Base-by-base conservation (phyloP, 352 stramenopile genomes). In the Lagenidium sp. region DNA sequence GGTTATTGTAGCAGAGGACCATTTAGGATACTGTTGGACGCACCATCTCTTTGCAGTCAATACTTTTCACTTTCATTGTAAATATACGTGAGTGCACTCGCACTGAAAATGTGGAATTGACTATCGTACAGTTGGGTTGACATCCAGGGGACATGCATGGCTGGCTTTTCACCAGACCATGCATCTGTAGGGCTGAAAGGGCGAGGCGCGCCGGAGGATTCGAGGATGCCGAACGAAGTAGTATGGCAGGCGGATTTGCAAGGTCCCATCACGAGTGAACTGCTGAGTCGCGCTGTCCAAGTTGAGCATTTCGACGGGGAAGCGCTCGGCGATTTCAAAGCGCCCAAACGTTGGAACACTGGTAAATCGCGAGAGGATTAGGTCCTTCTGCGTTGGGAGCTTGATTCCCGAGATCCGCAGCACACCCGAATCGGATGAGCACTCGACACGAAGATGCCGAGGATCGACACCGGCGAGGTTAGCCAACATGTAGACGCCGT, bases 171-270 rank as follows among this genome's bases (percentile, higher is more conserved):
- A 60, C 52, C 52, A 60, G 26, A 52, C 52, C 12, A 28, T 19
- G 3, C 50, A 41, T 29, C 48, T n/a, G 2, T 47, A 34, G 11
- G 35, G 18, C 44, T 66, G 49, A 32, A 73, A 72, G 13, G 66
- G 39, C 13, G 55, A 71, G 19, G 57, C 25, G 6, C 56, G 68
- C 8, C 52, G 64, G 44, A 65, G 39, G 15, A 60, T 42, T 11
- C 54, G 26, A 8, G 62, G 64, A 7, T 41, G 46, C 18, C 54
- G 68, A 40, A 65, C 44, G 16, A 50, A 34, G 41, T 66, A 50
- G 47, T 67, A 82, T n/a, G 68, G 72, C 55, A 85, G 65, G 36
- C 57, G 65, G 21, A 85, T 72, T 40, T 82, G 54, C 40, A 85
- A 34, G 3, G 60, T 81, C 19, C 68, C 68, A 43, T 82, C 57